Evolutionary conservation across 1,284 basidiomycete genomes (phyloP), one percentile per base, ranked within the genome.

Genomic region (Ceratobasidium sp.): DNA sequence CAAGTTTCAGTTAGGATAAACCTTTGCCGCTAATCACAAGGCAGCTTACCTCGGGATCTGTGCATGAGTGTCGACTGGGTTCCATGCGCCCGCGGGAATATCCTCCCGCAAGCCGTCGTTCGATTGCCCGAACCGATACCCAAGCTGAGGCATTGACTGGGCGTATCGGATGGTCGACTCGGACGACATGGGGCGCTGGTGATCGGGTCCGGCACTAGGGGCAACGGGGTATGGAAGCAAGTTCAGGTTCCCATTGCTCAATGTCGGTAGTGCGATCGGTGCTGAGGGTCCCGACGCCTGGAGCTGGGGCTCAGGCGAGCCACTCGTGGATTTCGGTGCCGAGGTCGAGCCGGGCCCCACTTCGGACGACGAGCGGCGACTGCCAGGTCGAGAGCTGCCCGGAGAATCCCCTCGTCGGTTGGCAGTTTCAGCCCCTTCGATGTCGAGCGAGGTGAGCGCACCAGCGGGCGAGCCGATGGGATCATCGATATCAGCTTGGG

Each of bases 141-240:
- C 57, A 29, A 60, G 43, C 38, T 68, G 67, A 17, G 67, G 67
- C 67, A 68, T 68, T 20, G 67, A 68, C 35, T 49, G 53, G 27
- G 54, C 53, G 35, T 68, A 68, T 10, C 67, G 52, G n/a, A 68
- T 38, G 32, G 31, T 43, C 10, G 53, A 43, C 25, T 38, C 55
- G 52, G 43, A 40, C 22, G 68, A 35, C 13, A 27, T 32, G 47
- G 45, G 32, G 15, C 25, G 52, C 65, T 29, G 40, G 38, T 38
- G 42, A 42, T 40, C 52, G 12, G 20, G 32, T 15, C n/a, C 40
- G 20, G 40, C 35, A 7, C 22, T 45, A 15, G 67, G 32, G 65
- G 6, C 31, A 3, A 34, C 20, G 22, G 40, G 15, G n/a, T 55
- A 42, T 12, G 42, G 38, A 40, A 17, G 38, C 54, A 50, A 31